Evolutionary conservation across 139 green algal genomes (phyloP).

Genomic region (Chlamydomonas schloesseri): DNA sequence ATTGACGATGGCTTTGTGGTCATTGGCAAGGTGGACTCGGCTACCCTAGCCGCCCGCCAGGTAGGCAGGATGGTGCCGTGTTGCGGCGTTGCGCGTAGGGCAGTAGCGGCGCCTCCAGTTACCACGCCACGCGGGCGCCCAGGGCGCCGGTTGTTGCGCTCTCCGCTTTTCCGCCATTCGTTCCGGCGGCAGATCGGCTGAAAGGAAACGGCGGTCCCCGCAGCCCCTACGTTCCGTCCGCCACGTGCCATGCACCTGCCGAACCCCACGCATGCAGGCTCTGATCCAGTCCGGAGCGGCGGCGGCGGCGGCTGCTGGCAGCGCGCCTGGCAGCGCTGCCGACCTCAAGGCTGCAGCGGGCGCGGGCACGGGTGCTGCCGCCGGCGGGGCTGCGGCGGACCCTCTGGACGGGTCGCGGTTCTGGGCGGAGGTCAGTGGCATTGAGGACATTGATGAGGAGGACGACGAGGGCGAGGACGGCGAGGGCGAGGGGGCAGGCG

Average conservation of each 20-base stretch:
- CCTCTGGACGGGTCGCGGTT: constrained; percentile 33
- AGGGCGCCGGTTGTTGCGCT: neutral
- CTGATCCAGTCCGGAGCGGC: neutral
- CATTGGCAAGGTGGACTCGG: neutral
- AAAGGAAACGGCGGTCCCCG: too few species aligned
- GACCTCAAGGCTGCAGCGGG: neutral
- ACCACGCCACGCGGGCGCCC: too few species aligned
- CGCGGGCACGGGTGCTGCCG: neutral
- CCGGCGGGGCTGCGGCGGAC: neutral
- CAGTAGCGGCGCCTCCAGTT: too few species aligned
- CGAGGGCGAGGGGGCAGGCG: neutral
- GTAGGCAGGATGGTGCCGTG: too few species aligned
- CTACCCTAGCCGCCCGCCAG: neutral
- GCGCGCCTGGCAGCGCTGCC: neutral
- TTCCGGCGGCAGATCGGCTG: too few species aligned
- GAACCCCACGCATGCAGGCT: neutral
- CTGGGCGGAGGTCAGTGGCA: constrained; percentile 37
- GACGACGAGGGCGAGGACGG: constrained; percentile 22
- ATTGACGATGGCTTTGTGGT: constrained; percentile 13
- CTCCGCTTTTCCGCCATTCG: neutral
- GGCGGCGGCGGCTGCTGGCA: neutral
- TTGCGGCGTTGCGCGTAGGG: too few species aligned
- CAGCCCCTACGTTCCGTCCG: neutral
- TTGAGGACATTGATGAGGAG: constrained; percentile 12
- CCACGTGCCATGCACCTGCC: neutral